A percentile compares a stretch with the other conserved stretches of the same genome.
These are phyloP conservation scores for Amanita exitialis DNA, from an alignment of 768 basidiomycete genomes.

Conservation along the genomic window DNA sequence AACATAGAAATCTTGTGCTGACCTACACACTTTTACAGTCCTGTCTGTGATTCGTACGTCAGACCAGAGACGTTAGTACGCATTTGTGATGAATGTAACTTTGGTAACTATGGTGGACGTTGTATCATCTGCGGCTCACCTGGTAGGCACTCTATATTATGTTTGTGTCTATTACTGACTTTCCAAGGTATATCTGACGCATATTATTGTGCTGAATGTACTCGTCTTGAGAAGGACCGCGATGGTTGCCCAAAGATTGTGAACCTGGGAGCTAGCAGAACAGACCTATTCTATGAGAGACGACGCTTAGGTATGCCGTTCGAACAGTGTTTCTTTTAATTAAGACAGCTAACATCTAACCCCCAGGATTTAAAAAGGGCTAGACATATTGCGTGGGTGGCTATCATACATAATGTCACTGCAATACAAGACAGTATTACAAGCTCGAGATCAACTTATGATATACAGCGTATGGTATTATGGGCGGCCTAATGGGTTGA, in stretches of 20 bases:
- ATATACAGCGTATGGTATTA: constrained; percentile 59
- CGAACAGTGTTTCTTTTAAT: neutral
- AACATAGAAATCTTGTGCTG: neutral
- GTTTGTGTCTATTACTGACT: neutral
- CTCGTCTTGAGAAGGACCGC: constrained; percentile 91
- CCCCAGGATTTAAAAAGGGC: constrained; percentile 63
- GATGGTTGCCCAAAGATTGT: constrained; percentile 99
- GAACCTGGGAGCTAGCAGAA: constrained; percentile 89
- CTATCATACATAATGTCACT: constrained; percentile 7
- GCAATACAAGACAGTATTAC: constrained; percentile 7
- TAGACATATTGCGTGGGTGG: constrained; percentile 14
- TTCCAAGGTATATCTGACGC: constrained; percentile 92
- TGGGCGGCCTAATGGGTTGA: constrained; percentile 40
- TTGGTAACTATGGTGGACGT: constrained; percentile 93
- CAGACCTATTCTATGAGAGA: constrained; percentile 87
- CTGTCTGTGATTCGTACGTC: constrained; percentile 98
- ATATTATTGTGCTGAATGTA: constrained; percentile 97
- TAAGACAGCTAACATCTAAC: neutral
- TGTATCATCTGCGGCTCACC: constrained; percentile 98
- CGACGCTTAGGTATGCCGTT: constrained; percentile 60
- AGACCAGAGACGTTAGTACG: constrained; percentile 96
- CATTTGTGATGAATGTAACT: constrained; percentile 99
- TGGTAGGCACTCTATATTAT: constrained; percentile 38
- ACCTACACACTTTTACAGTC: constrained; percentile 35
- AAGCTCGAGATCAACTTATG: constrained; percentile 16